phyloP scores from a whole-genome alignment of 805 yeast genomes.

The Ogataea naganishii region DNA sequence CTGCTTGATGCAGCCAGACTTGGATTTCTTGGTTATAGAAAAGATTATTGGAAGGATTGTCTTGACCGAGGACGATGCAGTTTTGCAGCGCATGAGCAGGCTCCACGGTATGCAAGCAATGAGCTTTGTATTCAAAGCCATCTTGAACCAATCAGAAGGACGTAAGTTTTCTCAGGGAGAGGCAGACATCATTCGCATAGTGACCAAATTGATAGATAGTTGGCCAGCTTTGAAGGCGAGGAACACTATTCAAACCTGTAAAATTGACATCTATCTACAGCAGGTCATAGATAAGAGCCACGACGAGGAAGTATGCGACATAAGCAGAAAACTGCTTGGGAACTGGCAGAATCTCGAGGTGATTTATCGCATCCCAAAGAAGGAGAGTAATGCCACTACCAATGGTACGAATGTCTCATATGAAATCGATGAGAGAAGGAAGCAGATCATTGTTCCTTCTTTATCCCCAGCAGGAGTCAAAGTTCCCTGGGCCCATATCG shows the following conservation, averaged over 20 bases:
- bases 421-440: conserved; percentile 9
- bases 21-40: conserved; percentile 53
- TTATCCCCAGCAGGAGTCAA: conserved; percentile 1
- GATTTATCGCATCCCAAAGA: conserved; percentile 81
- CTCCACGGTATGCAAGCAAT: conserved; percentile 85
- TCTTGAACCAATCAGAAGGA: conserved; percentile 7
- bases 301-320: conserved; percentile 19
- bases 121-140: conserved; percentile 44
- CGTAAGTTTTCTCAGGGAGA: conserved; percentile 18
- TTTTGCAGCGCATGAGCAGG: conserved; percentile 54
- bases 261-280: conserved; percentile 56
- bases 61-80: conserved; percentile 37
- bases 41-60: conserved; percentile 64
- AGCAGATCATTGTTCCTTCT: conserved; percentile 10
- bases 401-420: background rate
- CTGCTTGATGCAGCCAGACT: conserved; percentile 62
- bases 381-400: conserved; percentile 9
- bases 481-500: conserved; percentile 12
- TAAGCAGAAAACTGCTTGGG: conserved; percentile 38
- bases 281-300: conserved; percentile 24
- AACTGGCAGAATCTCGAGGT: conserved; percentile 71
- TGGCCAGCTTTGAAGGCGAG: conserved; percentile 66
- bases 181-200: conserved; percentile 32
- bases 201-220: conserved; percentile 47
- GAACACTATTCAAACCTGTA: conserved; percentile 67